Evolutionary conservation across 352 stramenopile genomes (phyloP), one percentile per base, ranked within the genome.

Genomic region (Pythium guiyangense): DNA sequence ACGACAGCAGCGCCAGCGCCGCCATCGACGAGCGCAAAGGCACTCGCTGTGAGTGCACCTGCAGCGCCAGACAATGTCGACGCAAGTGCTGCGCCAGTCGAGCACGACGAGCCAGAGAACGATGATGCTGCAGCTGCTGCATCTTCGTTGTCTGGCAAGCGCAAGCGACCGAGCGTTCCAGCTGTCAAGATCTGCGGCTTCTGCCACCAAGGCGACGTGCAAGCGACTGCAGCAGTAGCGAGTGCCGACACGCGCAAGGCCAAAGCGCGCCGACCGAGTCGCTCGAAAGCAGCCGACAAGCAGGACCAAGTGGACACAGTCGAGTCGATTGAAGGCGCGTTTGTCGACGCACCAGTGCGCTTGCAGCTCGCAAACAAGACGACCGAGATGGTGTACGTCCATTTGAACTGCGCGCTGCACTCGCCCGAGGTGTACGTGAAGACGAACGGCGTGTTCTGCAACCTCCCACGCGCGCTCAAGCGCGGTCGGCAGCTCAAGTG

Each of bases 371-470:
- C 63, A 22, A 80, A 94, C 57, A 89, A 87, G 44, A 69, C 76
- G 39, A 66, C 63, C 27, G 76, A 94, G 60, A 74, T 70, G 15
- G 84, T 86, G 52, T 77, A 84, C 60, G 71, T 93, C 26, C 84
- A 95, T 64, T 73, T 93, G 56, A 92, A 95, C 55, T 93, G 80
- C 42, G 81, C 83, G 45, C 57, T 92, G 5, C 84, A 95, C 48
- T 92, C 85, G 0, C 79, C 81, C 25, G 80, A 92, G 54, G 83
- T 92, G 34, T 93, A 88, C 49, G 81, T 93, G 17, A 89, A 93
- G 54, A 66, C 74, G 15, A 76, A 93, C 51, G 79, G 80, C 37
- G 76, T 85, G n/a, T 92, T 92, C 49, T 89, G 83, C 65, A 90
- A 92, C 49, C 57, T 94, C 31, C 69, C 75, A 0, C 83, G 83